A percentile compares a stretch with the other conserved stretches of the same genome.
Evolutionary conservation across 2,329 filamentous ascomycete species (phyloP).

Genomic region (Dactylellina haptotyla): DNA sequence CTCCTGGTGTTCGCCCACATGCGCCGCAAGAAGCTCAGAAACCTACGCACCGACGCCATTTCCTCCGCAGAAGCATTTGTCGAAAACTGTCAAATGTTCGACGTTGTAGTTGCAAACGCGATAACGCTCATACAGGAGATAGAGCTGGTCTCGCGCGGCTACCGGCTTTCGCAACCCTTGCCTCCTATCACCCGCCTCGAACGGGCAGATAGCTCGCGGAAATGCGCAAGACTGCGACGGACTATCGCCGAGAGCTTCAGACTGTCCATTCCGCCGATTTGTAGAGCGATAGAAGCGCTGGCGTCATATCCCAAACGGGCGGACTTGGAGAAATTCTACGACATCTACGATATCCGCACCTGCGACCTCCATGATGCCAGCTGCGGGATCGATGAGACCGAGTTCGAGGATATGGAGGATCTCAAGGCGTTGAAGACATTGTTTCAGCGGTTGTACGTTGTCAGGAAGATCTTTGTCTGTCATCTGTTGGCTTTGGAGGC

Average conservation of each 20-base stretch:
- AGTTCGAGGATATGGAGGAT: conserved; percentile 80
- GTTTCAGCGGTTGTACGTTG: conserved; percentile 80
- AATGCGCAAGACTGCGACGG: conserved; percentile 81
- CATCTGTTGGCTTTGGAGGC: conserved; percentile 88
- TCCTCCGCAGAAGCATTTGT: conserved; percentile 75
- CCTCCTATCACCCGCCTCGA: conserved; percentile 94
- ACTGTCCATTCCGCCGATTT: conserved; percentile 76
- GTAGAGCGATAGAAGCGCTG: conserved; percentile 74
- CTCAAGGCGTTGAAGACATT: conserved; percentile 82
- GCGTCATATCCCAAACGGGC: conserved; percentile 79
- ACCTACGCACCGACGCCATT: conserved; percentile 78
- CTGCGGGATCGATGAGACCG: conserved; percentile 71
- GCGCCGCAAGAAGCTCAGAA: conserved; percentile 82
- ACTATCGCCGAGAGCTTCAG: conserved; percentile 76
- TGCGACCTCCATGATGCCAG: conserved; percentile 78
- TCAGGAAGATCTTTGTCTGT: conserved; percentile 86
- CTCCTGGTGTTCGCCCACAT: conserved; percentile 76
- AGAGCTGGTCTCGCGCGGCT: conserved; percentile 91
- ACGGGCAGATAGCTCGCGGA: conserved; percentile 78
- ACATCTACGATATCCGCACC: conserved; percentile 83
- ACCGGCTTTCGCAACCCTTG: conserved; percentile 84
- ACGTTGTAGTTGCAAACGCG: conserved; percentile 78
- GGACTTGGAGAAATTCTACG: conserved; percentile 90
- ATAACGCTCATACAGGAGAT: conserved; percentile 90
- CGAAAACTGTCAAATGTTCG: conserved; percentile 79